Percentiles rank a stretch among this genome's conserved stretches.
These are phyloP conservation scores for Ammopiptanthus mongolicus DNA, from an alignment of 306 rosid species.

Conservation along the genomic window DNA sequence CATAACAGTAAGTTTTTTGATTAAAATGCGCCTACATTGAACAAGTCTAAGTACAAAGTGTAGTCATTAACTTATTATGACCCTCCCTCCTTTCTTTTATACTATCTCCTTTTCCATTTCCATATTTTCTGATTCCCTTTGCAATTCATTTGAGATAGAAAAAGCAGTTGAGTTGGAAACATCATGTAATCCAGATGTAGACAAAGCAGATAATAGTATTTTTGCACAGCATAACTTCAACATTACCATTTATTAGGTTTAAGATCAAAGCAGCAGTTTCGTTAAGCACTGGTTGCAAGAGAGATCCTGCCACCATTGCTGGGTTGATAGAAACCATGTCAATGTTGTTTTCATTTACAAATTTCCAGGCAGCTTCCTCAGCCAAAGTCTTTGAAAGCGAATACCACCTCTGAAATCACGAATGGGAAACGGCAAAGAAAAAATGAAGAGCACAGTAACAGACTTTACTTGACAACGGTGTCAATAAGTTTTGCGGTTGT, in stretches of 20 bases:
- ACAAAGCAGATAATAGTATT: neutral
- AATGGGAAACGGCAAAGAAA: neutral
- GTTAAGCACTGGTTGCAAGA: slow-evolving; percentile 57
- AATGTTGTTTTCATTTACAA: slow-evolving; percentile 52
- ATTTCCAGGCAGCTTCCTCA: slow-evolving; percentile 70
- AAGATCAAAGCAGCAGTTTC: slow-evolving; percentile 38
- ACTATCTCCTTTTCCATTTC: neutral
- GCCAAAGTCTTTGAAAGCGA: slow-evolving; percentile 63
- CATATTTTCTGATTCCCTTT: neutral
- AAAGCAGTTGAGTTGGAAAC: neutral
- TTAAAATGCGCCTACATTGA: neutral
- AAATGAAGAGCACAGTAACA: neutral
- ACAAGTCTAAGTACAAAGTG: neutral
- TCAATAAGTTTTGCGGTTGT: too few species aligned
- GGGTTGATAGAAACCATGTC: slow-evolving; percentile 65
- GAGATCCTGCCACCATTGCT: slow-evolving; percentile 59
- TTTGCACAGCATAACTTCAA: neutral
- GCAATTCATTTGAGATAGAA: neutral
- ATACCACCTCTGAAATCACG: slow-evolving; percentile 46
- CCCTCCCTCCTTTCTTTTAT: neutral
- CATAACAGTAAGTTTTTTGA: neutral
- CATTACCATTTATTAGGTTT: slow-evolving; percentile 50
- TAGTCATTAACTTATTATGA: neutral
- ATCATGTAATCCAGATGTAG: neutral
- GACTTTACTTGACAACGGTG: neutral